phyloP scores from a whole-genome alignment of 805 yeast genomes.

The Suhomyces vadensis region DNA sequence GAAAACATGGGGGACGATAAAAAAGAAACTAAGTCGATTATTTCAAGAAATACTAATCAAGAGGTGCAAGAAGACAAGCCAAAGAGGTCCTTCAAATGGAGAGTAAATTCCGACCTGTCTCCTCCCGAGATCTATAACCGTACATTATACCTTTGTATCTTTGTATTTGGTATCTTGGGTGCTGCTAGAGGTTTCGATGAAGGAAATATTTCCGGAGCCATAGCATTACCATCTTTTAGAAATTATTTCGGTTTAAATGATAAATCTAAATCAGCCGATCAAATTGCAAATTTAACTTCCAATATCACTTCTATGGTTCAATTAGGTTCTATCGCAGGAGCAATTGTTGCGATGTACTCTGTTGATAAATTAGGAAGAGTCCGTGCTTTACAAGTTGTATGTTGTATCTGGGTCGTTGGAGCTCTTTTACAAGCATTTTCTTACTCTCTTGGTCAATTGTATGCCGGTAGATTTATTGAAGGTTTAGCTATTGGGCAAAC shows the following conservation, averaged over 20 bases:
- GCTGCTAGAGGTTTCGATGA: slow-evolving; percentile 28
- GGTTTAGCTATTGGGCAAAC: slow-evolving; percentile 29
- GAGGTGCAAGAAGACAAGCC: background rate
- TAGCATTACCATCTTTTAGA: slow-evolving; percentile 21
- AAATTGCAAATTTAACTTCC: slow-evolving; percentile 22
- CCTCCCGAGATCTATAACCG: slow-evolving; percentile 25
- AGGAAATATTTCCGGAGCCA: slow-evolving; percentile 24
- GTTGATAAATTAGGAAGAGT: slow-evolving; percentile 25
- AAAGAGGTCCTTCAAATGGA: slow-evolving; percentile 14
- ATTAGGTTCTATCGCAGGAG: slow-evolving; percentile 25
- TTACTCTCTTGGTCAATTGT: slow-evolving; percentile 22
- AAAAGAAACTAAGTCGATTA: slow-evolving; percentile 2
- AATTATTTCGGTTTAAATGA: slow-evolving; percentile 20
- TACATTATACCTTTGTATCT: slow-evolving; percentile 21
- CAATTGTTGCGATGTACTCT: slow-evolving; percentile 25
- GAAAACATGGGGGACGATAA: slow-evolving; percentile 3
- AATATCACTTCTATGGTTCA: slow-evolving; percentile 29
- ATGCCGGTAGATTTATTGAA: slow-evolving; percentile 26
- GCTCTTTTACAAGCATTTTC: slow-evolving; percentile 21
- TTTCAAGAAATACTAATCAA: background rate
- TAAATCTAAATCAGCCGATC: slow-evolving; percentile 14
- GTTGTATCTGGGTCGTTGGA: slow-evolving; percentile 22
- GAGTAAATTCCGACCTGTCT: slow-evolving; percentile 17
- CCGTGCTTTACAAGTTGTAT: slow-evolving; percentile 22
- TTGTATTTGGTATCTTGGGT: slow-evolving; percentile 26